Evolutionary conservation across 1,284 basidiomycete genomes (phyloP).

Genomic region (Fomitopsis palustris): DNA sequence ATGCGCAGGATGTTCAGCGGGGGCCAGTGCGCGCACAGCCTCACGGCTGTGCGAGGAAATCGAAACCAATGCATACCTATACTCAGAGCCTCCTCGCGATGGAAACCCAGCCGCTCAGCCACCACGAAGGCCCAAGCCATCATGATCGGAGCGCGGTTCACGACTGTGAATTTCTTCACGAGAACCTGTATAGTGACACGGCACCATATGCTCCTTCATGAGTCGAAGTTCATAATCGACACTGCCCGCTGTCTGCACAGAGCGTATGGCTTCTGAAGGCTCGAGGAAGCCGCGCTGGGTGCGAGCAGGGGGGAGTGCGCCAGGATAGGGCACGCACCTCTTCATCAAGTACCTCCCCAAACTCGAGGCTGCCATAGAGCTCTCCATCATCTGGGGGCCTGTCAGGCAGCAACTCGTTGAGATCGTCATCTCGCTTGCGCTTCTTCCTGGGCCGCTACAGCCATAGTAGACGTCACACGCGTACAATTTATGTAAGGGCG

Average conservation of each 20-base stretch:
- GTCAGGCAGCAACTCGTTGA: slow-evolving; percentile 61
- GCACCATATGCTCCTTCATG: not conserved
- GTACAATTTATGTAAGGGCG: slow-evolving; percentile 11
- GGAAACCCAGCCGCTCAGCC: slow-evolving; percentile 83
- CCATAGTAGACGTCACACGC: slow-evolving; percentile 4
- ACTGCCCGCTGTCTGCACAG: not conserved
- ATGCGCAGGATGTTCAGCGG: slow-evolving; percentile 5
- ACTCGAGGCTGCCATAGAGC: slow-evolving; percentile 55
- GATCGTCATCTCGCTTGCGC: slow-evolving; percentile 43
- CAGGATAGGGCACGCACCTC: slow-evolving; percentile 38
- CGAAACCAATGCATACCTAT: slow-evolving; percentile 55
- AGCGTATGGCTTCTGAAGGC: not conserved
- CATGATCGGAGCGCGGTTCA: slow-evolving; percentile 94
- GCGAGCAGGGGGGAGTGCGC: not conserved
- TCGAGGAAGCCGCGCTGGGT: not conserved
- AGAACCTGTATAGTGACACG: slow-evolving; percentile 44
- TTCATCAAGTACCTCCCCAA: slow-evolving; percentile 70
- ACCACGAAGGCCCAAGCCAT: slow-evolving; percentile 89
- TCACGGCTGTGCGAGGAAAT: slow-evolving; percentile 8
- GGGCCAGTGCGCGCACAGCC: slow-evolving; percentile 14
- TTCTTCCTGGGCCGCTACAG: slow-evolving; percentile 21
- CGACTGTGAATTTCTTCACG: slow-evolving; percentile 55
- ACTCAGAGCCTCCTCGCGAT: slow-evolving; percentile 83
- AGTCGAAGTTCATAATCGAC: not conserved
- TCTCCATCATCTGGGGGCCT: slow-evolving; percentile 46